Conservation (phyloP, 306 rosid species). For the Alnus glutinosa region DNA sequence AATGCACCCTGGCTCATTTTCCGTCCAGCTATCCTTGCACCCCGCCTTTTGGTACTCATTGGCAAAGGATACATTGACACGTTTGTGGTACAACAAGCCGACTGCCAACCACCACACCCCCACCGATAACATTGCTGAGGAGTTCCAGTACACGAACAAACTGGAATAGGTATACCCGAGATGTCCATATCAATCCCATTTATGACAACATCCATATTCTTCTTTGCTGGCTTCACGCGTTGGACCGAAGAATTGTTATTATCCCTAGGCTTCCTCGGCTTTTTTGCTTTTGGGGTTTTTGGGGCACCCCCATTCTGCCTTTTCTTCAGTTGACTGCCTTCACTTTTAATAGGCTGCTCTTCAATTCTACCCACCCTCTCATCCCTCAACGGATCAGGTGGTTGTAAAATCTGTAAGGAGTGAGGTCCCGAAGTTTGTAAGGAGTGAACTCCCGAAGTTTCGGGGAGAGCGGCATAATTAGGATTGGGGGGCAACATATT, state of each 20-base stretch:
- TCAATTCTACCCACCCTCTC: conserved; percentile 59
- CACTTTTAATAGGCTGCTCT: conserved; percentile 62
- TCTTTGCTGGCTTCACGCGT: conserved; percentile 69
- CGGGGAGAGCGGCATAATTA: conserved; percentile 60
- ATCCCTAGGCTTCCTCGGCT: conserved; percentile 74
- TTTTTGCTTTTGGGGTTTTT: conserved; percentile 75
- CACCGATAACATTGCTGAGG: conserved; percentile 94
- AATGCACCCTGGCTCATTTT: conserved; percentile 99
- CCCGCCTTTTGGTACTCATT: conserved; percentile 95
- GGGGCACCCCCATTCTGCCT: conserved; percentile 64
- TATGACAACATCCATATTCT: conserved; percentile 76
- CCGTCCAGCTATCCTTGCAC: conserved; percentile 97
- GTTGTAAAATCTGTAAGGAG: conserved; percentile 60
- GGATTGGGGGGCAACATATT: conserved; percentile 70
- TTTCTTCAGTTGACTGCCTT: conserved; percentile 59
- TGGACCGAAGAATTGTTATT: conserved; percentile 56
- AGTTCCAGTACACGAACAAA: conserved; percentile 89
- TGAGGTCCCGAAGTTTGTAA: conserved; percentile 57
- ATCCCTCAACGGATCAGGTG: conserved; percentile 54
- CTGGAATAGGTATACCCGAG: conserved; percentile 83
- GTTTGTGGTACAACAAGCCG: conserved; percentile 94
- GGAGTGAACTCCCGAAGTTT: conserved; percentile 61
- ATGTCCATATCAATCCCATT: conserved; percentile 84
- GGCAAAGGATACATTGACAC: conserved; percentile 89
- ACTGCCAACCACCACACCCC: conserved; percentile 99